Evolutionary conservation across 441 rosid species (phyloP), one percentile per base, ranked within the genome.

Genomic region (Corymbia citriodora): DNA sequence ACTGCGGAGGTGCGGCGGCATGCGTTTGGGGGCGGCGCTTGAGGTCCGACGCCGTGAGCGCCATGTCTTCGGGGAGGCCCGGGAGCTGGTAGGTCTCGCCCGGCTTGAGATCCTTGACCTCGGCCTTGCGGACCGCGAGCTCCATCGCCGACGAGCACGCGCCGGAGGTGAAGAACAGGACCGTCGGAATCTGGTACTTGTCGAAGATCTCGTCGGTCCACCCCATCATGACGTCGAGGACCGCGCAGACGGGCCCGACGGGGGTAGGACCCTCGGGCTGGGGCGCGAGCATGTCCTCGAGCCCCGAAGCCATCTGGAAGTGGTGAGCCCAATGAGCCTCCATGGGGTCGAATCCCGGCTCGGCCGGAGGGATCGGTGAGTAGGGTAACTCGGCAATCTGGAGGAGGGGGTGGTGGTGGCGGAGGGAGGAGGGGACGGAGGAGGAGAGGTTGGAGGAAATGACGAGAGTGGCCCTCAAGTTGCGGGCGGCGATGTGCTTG

Each of bases 31-130:
- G 79, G 61, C 59, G 89, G 33, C 92, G 88, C 87, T 89, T 91
- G 79, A 91, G 61, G 89, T 91, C 94, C 88, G 82, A 90, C 21
- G 85, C 65, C 25, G 91, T 93, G 25, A 91, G 45, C 5, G 90
- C 92, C 94, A 93, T 87, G n/a, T 91, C 93, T 36, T 90, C 91
- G 36, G 90, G 92, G 55, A 92, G 88, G 68, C 92, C 93, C 9
- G 89, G 89, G 31, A 93, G 29, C 17, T 14, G 21, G 54, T 91
- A 82, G 48, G 54, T 55, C 70, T 92, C 92, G 48, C 92, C 91
- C 11, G 91, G 57, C 54, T 49, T 86, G 45, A 90, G 72, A 65
- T 92, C 88, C n/a, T 70, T 49, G 18, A 90, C 90, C 68, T 89
- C 65, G 48, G 81, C 88, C 91, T 91, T 91, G 92, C 92, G 90